Evolutionary conservation across 2,329 filamentous ascomycete species (phyloP).

Genomic region (Neonectria coccinea): DNA sequence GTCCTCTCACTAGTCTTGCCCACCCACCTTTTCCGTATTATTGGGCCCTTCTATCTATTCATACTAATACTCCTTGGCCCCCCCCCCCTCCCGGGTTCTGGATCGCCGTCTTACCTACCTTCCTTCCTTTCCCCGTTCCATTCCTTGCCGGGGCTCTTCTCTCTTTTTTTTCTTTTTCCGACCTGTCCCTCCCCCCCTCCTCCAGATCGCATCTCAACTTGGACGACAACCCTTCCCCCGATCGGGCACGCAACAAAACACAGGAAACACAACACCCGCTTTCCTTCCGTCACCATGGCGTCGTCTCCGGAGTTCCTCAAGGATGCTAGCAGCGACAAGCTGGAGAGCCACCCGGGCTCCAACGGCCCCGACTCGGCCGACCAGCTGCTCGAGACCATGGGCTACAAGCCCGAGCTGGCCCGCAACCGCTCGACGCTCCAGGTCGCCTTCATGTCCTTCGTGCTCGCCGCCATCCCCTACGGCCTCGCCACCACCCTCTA

Average conservation of each 20-base stretch:
- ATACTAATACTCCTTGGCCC: slow-evolving; percentile 15
- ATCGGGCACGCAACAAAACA: neutral
- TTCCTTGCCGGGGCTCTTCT: slow-evolving; percentile 10
- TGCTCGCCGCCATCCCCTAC: slow-evolving; percentile 80
- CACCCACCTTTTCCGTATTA: slow-evolving; percentile 4
- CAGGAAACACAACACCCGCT: neutral
- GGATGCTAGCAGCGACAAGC: slow-evolving; percentile 44
- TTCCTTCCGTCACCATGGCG: slow-evolving; percentile 23
- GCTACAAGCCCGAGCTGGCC: slow-evolving; percentile 74
- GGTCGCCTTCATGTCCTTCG: slow-evolving; percentile 81
- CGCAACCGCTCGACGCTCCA: slow-evolving; percentile 75
- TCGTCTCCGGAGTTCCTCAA: slow-evolving; percentile 38
- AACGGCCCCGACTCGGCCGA: slow-evolving; percentile 62
- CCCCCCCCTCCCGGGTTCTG: slow-evolving; percentile 10
- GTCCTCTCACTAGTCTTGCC: neutral
- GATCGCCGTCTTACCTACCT: slow-evolving; percentile 8
- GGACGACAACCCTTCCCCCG: neutral
- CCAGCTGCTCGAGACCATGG: slow-evolving; percentile 71
- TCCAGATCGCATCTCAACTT: neutral
- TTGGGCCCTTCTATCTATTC: slow-evolving; percentile 6
- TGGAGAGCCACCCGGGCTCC: slow-evolving; percentile 40
- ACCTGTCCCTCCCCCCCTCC: slow-evolving; percentile 6
- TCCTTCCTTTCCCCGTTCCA: slow-evolving; percentile 1
- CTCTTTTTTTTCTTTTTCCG: slow-evolving; percentile 28
- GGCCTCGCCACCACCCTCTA: slow-evolving; percentile 77